Evolutionary conservation across 1,284 basidiomycete species (phyloP).

Genomic region (Ganoderma leucocontextum): DNA sequence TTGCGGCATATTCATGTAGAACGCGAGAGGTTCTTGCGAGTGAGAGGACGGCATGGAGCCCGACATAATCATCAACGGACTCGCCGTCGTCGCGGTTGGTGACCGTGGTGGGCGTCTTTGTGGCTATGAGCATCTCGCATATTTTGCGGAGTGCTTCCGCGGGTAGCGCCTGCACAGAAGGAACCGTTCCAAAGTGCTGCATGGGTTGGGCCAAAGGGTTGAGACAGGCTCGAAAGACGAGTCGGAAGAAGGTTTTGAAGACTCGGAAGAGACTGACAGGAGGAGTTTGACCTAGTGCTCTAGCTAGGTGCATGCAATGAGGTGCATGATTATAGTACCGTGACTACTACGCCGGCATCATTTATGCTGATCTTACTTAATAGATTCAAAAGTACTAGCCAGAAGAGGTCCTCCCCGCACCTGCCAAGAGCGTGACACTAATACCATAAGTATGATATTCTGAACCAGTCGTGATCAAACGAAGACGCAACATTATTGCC

Average conservation of each 20-base stretch:
- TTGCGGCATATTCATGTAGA: slow-evolving; percentile 19
- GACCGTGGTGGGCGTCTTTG: background rate
- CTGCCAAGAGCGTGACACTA: too few species aligned
- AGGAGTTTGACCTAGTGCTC: too few species aligned
- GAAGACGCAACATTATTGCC: too few species aligned
- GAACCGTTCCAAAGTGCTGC: background rate
- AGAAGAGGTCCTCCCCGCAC: too few species aligned
- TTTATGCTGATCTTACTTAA: too few species aligned
- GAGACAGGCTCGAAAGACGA: background rate
- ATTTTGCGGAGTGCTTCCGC: background rate
- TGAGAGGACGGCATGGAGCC: slow-evolving; percentile 7
- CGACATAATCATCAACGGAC: background rate
- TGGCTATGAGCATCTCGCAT: background rate
- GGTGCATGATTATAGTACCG: too few species aligned
- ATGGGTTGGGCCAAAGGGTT: background rate
- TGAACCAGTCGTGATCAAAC: too few species aligned
- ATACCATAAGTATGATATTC: too few species aligned
- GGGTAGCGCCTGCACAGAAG: background rate
- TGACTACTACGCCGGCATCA: too few species aligned
- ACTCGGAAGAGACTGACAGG: background rate
- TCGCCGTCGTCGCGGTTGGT: background rate
- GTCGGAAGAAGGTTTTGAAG: background rate
- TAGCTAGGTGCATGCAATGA: too few species aligned
- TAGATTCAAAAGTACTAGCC: too few species aligned
- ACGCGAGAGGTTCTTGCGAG: slow-evolving; percentile 17